phyloP scores from a whole-genome alignment of 257 asterid species.

The Ocimum tenuiflorum region DNA sequence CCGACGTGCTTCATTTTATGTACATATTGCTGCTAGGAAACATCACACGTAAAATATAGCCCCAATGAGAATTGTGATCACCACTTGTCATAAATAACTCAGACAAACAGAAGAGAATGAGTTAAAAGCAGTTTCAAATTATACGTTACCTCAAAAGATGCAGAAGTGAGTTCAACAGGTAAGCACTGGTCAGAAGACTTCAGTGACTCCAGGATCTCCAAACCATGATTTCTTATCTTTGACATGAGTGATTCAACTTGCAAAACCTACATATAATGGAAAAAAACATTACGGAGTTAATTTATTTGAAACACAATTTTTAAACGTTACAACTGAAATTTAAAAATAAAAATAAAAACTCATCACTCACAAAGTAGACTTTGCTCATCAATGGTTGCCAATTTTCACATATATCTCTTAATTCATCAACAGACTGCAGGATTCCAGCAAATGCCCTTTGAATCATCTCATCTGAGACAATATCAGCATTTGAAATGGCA shows the following conservation, averaged over 20 bases:
- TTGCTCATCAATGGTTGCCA: conserved; percentile 79
- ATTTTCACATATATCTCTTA: conserved; percentile 51
- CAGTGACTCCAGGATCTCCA: conserved; percentile 63
- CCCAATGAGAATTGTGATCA: conserved; percentile 12
- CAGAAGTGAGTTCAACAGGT: conserved; percentile 41
- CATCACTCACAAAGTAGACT: conserved; percentile 65
- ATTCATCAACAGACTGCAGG: conserved; percentile 50
- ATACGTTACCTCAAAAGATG: conserved; percentile 64
- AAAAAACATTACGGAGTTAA: conserved; percentile 10
- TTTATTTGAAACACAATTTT: background rate
- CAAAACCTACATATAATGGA: conserved; percentile 46
- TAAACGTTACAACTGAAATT: background rate
- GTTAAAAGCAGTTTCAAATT: background rate
- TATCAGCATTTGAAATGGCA: conserved; percentile 41
- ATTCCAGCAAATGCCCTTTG: conserved; percentile 47
- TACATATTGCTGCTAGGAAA: conserved; percentile 36
- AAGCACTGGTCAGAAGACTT: conserved; percentile 45
- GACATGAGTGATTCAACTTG: conserved; percentile 59
- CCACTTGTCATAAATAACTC: conserved; percentile 1
- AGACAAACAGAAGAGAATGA: background rate
- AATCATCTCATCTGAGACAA: conserved; percentile 47
- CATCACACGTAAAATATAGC: conserved; percentile 6
- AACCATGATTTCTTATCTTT: conserved; percentile 38
- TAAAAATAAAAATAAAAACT: background rate
- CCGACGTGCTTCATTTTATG: conserved; percentile 55